These are phyloP conservation scores for Aphanomyces cochlioides DNA, from an alignment of 352 stramenopile genomes.

Conservation along the genomic window DNA sequence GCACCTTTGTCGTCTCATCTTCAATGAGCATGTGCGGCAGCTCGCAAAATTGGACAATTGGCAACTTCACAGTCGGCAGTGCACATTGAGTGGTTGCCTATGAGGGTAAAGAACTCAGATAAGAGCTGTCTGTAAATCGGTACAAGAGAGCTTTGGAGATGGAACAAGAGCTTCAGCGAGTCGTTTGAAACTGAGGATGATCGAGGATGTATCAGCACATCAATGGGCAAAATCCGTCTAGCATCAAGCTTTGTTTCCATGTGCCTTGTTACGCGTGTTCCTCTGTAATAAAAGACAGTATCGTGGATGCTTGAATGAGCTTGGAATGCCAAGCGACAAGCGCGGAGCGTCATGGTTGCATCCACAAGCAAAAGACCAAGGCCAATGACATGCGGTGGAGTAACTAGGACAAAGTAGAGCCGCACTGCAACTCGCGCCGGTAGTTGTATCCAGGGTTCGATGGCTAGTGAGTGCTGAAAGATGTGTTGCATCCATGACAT, in stretches of 20 bases:
- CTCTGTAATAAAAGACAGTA: conserved; percentile 8
- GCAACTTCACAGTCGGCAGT: background rate
- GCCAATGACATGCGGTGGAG: background rate
- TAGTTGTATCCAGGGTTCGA: background rate
- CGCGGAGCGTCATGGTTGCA: background rate
- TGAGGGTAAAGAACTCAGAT: too few species aligned
- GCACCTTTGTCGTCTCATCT: background rate
- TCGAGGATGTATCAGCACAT: background rate
- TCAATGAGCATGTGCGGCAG: background rate
- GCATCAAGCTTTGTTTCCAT: conserved; percentile 6
- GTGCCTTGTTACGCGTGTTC: background rate
- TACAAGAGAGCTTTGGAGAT: background rate
- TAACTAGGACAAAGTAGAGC: conserved; percentile 8
- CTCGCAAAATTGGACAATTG: background rate
- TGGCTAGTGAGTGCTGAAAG: background rate
- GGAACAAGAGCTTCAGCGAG: background rate
- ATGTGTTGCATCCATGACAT: background rate
- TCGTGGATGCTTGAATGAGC: background rate
- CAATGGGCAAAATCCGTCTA: background rate
- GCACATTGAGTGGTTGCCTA: too few species aligned
- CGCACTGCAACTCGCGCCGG: background rate
- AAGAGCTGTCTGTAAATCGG: background rate
- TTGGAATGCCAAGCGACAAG: background rate
- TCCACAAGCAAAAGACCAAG: background rate
- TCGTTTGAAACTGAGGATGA: background rate